Percentiles rank a stretch among this genome's conserved stretches.
These are phyloP conservation scores for Russula earlei DNA, from an alignment of 768 basidiomycete species.

Conservation along the genomic window DNA sequence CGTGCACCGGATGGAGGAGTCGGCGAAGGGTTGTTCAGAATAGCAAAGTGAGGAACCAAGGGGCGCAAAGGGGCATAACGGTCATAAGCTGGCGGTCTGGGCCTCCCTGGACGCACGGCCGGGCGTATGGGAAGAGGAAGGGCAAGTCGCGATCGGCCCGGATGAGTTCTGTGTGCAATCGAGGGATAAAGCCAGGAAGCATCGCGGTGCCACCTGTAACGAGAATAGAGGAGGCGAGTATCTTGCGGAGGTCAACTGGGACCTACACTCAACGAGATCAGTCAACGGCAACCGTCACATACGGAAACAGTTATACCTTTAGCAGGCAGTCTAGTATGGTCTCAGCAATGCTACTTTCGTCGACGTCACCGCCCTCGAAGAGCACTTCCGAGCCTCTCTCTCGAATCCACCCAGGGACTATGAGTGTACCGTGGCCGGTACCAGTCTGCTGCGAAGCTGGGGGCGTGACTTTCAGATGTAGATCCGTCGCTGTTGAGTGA, in stretches of 20 bases:
- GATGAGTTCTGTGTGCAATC: conserved; percentile 72
- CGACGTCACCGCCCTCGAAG: conserved; percentile 84
- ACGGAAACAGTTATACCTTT: conserved; percentile 43
- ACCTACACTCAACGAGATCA: conserved; percentile 38
- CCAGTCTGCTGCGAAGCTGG: conserved; percentile 58
- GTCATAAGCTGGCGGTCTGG: conserved; percentile 49
- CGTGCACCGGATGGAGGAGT: conserved; percentile 37
- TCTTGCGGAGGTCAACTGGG: conserved; percentile 82
- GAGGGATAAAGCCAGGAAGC: conserved; percentile 87
- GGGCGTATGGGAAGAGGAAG: conserved; percentile 28
- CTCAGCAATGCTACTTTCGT: conserved; percentile 78
- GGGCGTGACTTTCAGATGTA: conserved; percentile 59
- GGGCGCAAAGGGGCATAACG: conserved; percentile 67
- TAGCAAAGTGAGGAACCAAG: conserved; percentile 62
- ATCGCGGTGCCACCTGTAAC: conserved; percentile 84
- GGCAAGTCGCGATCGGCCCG: conserved; percentile 43
- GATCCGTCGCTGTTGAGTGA: conserved; percentile 68
- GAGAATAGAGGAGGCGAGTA: conserved; percentile 75
- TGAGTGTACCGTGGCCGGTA: conserved; percentile 65
- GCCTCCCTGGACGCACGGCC: conserved; percentile 30
- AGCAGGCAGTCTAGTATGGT: conserved; percentile 68
- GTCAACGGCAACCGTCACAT: background rate
- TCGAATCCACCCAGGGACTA: conserved; percentile 91
- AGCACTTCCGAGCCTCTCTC: conserved; percentile 87
- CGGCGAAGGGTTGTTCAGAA: conserved; percentile 77